Base-by-base conservation (phyloP, 1,284 basidiomycete species). In the Rhodotorula sp. region DNA sequence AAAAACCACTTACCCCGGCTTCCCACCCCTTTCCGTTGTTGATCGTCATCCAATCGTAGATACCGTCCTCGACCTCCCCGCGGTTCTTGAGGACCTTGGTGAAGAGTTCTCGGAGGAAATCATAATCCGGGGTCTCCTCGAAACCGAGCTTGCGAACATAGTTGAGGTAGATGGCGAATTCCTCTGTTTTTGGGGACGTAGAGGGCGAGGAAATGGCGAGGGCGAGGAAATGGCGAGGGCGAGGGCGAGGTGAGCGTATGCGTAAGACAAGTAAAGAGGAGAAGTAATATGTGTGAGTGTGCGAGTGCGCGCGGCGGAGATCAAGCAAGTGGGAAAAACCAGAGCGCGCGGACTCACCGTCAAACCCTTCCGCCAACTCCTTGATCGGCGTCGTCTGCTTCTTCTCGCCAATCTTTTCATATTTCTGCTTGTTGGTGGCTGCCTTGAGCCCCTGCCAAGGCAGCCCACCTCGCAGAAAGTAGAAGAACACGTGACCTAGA, bases 381-480 rank as follows among this genome's bases (percentile, higher is more conserved):
- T 93, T 93, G 81, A 97, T 95, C 18, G 91, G 90, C 26, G 94
- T 97, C 61, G 90, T 91, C 85, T 97, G 93, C 85, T 97, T 97
- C 88, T 97, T 97, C 85, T 97, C 94, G 72, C 93, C 93, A 80
- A 97, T 97, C 85, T 95, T 97, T 84, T 97, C 94, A 83, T 97
- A 97, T 85, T 97, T 97, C 84, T 95, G 93, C 85, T 97, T 97
- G 85, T 97, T 95, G 71, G 93, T 97, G 28, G 93, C 93, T 38
- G 78, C 94, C 83, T 95, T 97, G 76, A 97, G 87, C 65, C 94
- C 94, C 81, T 97, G 94, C 94, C 93, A 97, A 43, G 94, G 94
- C 62, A 97, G 82, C 72, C 92, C 81, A 48, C 94, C 94, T 66
- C 94, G 88, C 62, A 97, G 83, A 83, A 97, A 97, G 85, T 97